A percentile compares a stretch with the other conserved stretches of the same genome.
phyloP scores from a whole-genome alignment of 1,284 basidiomycete genomes.

The Pulveroboletus sp. region DNA sequence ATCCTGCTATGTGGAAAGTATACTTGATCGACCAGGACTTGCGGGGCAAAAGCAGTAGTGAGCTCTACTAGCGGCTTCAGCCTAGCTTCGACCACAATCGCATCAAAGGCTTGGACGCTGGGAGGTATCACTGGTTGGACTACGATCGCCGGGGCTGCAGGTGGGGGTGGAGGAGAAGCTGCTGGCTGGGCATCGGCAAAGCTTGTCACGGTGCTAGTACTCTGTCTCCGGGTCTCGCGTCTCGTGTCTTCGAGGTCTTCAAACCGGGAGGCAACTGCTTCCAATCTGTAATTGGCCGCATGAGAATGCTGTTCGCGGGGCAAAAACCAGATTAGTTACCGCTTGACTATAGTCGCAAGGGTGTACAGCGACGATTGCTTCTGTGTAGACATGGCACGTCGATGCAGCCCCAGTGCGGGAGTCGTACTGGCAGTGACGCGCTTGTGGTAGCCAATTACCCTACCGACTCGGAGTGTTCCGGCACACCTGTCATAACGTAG shows the following conservation, averaged over 20 bases:
- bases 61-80: slow-evolving; percentile 75
- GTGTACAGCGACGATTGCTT: slow-evolving; percentile 59
- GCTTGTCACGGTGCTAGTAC: slow-evolving; percentile 31
- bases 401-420: background rate
- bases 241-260: slow-evolving; percentile 77
- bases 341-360: slow-evolving; percentile 78
- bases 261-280: slow-evolving; percentile 92
- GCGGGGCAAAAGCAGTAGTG: slow-evolving; percentile 73
- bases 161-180: slow-evolving; percentile 42
- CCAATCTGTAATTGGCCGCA: slow-evolving; percentile 51
- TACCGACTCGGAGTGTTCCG: slow-evolving; percentile 27
- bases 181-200: slow-evolving; percentile 38
- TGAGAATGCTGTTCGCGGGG: slow-evolving; percentile 8
- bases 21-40: slow-evolving; percentile 77
- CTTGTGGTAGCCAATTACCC: slow-evolving; percentile 4
- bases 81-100: slow-evolving; percentile 69
- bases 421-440: background rate
- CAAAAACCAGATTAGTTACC: slow-evolving; percentile 49
- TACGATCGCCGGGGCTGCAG: slow-evolving; percentile 40
- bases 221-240: slow-evolving; percentile 38
- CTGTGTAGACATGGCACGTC: slow-evolving; percentile 35
- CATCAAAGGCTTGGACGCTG: slow-evolving; percentile 75
- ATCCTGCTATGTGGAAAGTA: slow-evolving; percentile 32
- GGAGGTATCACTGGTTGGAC: slow-evolving; percentile 49
- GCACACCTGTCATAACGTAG: background rate